Conservation (phyloP, 1,284 basidiomycete genomes). For the Boletellus deceptivus region DNA sequence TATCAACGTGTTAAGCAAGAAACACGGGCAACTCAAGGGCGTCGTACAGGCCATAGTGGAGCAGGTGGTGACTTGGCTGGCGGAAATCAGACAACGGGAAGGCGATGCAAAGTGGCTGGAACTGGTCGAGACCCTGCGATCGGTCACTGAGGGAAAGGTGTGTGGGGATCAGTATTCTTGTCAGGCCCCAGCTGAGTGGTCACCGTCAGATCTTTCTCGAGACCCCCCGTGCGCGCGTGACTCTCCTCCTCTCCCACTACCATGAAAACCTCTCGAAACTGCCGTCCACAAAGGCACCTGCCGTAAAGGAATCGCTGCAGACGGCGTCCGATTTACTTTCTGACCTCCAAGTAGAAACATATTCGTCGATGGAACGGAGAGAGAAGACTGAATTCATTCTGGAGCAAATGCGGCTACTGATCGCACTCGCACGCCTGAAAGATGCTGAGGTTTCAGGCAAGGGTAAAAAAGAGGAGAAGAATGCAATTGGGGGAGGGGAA, state of each 20-base stretch:
- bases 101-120: conserved; percentile 82
- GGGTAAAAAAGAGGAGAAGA: conserved; percentile 58
- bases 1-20: conserved; percentile 82
- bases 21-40: conserved; percentile 95
- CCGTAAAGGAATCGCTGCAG: conserved; percentile 65
- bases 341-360: conserved; percentile 98
- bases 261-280: conserved; percentile 67
- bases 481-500: conserved; percentile 66
- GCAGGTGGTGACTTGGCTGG: conserved; percentile 76
- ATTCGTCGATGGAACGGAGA: conserved; percentile 95
- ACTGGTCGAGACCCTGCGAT: conserved; percentile 84
- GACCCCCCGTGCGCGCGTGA: conserved; percentile 93
- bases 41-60: conserved; percentile 91
- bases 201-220: conserved; percentile 89
- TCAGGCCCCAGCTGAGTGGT: conserved; percentile 1
- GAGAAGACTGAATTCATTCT: conserved; percentile 99
- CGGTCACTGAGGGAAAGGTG: conserved; percentile 96
- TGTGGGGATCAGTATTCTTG: conserved; percentile 5
- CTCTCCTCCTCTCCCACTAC: conserved; percentile 78
- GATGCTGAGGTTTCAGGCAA: conserved; percentile 52
- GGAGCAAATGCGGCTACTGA: conserved; percentile 93
- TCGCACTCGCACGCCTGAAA: conserved; percentile 70
- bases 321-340: conserved; percentile 88
- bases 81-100: conserved; percentile 65
- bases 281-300: conserved; percentile 42